Conservation (phyloP, 768 basidiomycete species). For the Suillus placidus region DNA sequence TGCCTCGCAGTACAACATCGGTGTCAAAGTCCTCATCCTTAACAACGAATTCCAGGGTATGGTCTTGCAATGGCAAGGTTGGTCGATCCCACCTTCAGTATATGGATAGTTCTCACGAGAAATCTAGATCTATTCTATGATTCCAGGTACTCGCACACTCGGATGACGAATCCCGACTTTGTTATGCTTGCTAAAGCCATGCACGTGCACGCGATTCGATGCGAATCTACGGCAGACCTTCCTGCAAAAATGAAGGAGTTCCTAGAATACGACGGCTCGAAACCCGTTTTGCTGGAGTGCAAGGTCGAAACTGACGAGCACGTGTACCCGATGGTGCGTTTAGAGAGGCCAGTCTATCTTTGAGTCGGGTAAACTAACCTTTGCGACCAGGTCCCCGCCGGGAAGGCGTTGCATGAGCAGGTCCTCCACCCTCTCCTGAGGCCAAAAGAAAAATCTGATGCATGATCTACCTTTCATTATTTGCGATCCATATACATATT, state of each 20-base stretch:
- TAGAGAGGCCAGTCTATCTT: not conserved
- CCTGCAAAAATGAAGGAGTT: slow-evolving; percentile 99
- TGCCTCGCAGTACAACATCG: slow-evolving; percentile 87
- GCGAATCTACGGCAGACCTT: slow-evolving; percentile 68
- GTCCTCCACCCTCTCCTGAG: slow-evolving; percentile 68
- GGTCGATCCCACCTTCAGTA: slow-evolving; percentile 19
- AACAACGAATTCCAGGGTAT: slow-evolving; percentile 99
- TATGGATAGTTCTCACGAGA: slow-evolving; percentile 5
- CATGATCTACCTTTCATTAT: slow-evolving; percentile 16
- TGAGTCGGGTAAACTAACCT: slow-evolving; percentile 8
- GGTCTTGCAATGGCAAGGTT: slow-evolving; percentile 99
- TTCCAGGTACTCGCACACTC: slow-evolving; percentile 93
- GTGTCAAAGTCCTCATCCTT: slow-evolving; percentile 90
- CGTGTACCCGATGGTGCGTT: slow-evolving; percentile 85
- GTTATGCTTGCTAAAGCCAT: slow-evolving; percentile 87
- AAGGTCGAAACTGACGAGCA: slow-evolving; percentile 82
- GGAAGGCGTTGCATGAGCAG: slow-evolving; percentile 93
- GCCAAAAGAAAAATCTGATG: slow-evolving; percentile 28
- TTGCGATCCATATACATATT: not conserved
- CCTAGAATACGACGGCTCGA: slow-evolving; percentile 86
- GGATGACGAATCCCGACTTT: slow-evolving; percentile 96
- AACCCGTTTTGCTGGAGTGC: slow-evolving; percentile 92
- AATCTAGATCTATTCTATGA: slow-evolving; percentile 89
- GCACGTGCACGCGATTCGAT: slow-evolving; percentile 90
- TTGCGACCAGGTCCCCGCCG: slow-evolving; percentile 72